Conservation (phyloP, 1,284 basidiomycete genomes). For the Earliella scabrosa region DNA sequence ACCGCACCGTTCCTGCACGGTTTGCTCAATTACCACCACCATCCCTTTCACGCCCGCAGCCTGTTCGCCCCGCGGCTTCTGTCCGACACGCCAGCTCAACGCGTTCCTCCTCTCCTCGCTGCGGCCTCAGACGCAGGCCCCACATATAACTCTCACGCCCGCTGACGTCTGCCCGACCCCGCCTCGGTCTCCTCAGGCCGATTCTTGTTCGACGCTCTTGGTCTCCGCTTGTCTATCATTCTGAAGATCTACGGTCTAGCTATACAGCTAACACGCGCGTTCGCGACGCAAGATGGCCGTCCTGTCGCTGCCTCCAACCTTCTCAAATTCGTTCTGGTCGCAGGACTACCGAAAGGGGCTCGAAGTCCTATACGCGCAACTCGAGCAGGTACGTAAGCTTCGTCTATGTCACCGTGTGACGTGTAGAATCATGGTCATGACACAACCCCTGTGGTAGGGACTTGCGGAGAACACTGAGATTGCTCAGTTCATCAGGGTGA, state of each 20-base stretch:
- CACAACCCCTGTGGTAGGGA: constrained; percentile 52
- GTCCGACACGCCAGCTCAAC: constrained; percentile 21
- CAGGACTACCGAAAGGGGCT: constrained; percentile 86
- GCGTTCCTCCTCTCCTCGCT: constrained; percentile 11
- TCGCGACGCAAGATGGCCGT: constrained; percentile 65
- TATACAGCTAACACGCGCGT: not conserved
- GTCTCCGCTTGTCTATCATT: not conserved
- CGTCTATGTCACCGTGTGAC: not conserved
- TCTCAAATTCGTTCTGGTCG: constrained; percentile 92
- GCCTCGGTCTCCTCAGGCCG: not conserved
- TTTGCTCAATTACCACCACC: constrained; percentile 19
- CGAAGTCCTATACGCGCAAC: constrained; percentile 75
- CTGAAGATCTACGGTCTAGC: not conserved
- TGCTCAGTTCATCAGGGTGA: constrained; percentile 78
- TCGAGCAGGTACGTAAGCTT: constrained; percentile 67
- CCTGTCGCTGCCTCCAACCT: constrained; percentile 82
- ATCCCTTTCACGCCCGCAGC: constrained; percentile 5
- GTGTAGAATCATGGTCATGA: constrained; percentile 1
- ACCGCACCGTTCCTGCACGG: constrained; percentile 24
- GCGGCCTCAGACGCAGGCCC: constrained; percentile 18
- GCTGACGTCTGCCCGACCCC: constrained; percentile 6
- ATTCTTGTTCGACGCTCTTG: not conserved
- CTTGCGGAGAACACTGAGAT: constrained; percentile 82
- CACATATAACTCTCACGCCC: constrained; percentile 16
- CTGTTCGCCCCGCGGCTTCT: constrained; percentile 1